Percentiles rank a stretch among this genome's conserved stretches.
These are phyloP conservation scores for Quercus robur DNA, from an alignment of 306 rosid genomes.

Conservation along the genomic window DNA sequence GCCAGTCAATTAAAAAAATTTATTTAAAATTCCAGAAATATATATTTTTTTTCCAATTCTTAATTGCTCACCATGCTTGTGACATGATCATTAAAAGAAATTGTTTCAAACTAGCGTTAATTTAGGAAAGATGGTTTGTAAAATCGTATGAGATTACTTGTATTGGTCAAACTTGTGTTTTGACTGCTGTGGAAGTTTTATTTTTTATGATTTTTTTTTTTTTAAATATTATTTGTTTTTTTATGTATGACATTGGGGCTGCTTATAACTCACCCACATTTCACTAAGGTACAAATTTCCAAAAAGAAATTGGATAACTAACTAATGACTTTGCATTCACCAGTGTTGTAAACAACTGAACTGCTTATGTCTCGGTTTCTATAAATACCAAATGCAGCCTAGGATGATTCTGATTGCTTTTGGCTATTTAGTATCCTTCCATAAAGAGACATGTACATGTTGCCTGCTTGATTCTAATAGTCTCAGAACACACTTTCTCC, in stretches of 20 bases:
- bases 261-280: background rate
- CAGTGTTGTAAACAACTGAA: background rate
- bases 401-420: background rate
- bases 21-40: background rate
- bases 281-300: background rate
- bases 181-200: background rate
- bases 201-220: too few species aligned
- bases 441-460: background rate
- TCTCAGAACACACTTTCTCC: background rate
- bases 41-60: background rate
- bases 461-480: slow-evolving; percentile 3
- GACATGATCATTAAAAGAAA: background rate
- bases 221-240: background rate
- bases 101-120: background rate
- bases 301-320: background rate
- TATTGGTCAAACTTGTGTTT: background rate
- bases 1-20: background rate
- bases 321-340: background rate
- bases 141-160: background rate
- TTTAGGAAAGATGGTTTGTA: background rate
- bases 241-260: background rate
- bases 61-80: background rate
- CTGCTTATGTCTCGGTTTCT: background rate
- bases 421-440: background rate
- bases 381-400: background rate